Percentiles rank a stretch among this genome's conserved stretches.
Conservation (phyloP, 169 alveolate genomes). For the Cryptosporidium xiaoi region DNA sequence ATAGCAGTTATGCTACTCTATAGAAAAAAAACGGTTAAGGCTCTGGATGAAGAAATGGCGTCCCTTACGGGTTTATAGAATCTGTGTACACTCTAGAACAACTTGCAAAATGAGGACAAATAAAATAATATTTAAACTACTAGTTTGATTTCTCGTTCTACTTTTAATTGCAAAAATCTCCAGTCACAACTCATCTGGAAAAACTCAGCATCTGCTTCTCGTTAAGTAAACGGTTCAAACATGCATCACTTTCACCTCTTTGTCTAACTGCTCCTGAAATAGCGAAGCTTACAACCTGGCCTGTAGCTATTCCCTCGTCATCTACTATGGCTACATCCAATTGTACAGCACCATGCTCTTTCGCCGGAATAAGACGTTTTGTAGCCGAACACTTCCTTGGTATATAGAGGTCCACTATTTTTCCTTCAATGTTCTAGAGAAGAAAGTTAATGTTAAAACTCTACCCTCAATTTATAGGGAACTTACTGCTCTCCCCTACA, state of each 20-base stretch:
- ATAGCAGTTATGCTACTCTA: conserved; percentile 87
- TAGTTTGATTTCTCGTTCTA: neutral
- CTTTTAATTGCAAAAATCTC: neutral
- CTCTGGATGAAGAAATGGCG: conserved; percentile 76
- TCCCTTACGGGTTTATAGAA: neutral
- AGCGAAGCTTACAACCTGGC: conserved; percentile 87
- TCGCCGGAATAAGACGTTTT: conserved; percentile 89
- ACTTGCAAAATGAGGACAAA: neutral
- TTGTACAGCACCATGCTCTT: conserved; percentile 95
- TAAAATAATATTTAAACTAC: neutral
- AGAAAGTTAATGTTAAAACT: neutral
- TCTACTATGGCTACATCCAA: conserved; percentile 92
- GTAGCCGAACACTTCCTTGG: conserved; percentile 97
- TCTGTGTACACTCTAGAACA: neutral
- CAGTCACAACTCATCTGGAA: conserved; percentile 74
- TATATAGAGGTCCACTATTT: conserved; percentile 92
- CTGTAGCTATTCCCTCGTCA: conserved; percentile 88
- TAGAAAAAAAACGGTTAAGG: conserved; percentile 75
- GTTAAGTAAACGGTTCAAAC: conserved; percentile 91
- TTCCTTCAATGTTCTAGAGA: conserved; percentile 89
- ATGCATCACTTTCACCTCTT: conserved; percentile 93
- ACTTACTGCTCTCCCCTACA: neutral
- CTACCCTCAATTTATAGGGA: neutral
- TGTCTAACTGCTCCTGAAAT: conserved; percentile 91
- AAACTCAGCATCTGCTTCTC: conserved; percentile 89